Base-by-base conservation (phyloP, 2,329 filamentous ascomycete species). In the Trichophyton simii region DNA sequence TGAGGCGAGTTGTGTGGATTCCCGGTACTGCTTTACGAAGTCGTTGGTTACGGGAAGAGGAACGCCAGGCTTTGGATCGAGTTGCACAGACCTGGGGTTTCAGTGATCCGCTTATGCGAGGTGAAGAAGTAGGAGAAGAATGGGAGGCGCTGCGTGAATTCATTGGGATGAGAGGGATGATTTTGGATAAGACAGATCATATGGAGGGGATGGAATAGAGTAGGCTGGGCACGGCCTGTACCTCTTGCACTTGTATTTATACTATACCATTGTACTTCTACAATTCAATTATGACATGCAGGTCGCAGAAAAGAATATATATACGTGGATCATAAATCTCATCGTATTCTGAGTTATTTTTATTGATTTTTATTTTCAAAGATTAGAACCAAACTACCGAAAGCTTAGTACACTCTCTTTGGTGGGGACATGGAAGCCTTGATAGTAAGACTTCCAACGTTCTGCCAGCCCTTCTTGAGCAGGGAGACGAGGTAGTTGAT, bases 381-480 rank as follows among this genome's bases (percentile, higher is more conserved):
- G 41, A 58, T 31, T 3, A 58, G 55, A 42, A 42, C 41, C 18
- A n/a, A 44, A 11, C 55, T 44, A 58, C 6, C 15, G 8, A 42
- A 44, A 58, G 55, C 41, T 78, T 97, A 99, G 86, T 96, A 99
- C 72, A 99, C 82, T 77, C 94, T 91, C 85, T 91, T 94, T 72
- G 94, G 94, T 71, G 94, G 94, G 80, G 90, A 96, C 94, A 99
- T 99, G 83, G 89, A 89, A 82, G 94, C 94, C 89, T 99, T 99
- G 86, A 99, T 94, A 78, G 91, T 96, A 82, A 99, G 86, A 85
- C 88, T 94, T 78, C 94, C 94, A 75, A 99, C 94, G 86, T 99
- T 99, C 86, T 99, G 94, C 94, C 94, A 99, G 78, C 94, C 94
- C 89, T 99, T 99, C 91, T 99, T 99, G 78, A 99, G 84, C 72